Conservation (phyloP, 192 early-diverging fungal genomes). For the Backusella morwellensis region DNA sequence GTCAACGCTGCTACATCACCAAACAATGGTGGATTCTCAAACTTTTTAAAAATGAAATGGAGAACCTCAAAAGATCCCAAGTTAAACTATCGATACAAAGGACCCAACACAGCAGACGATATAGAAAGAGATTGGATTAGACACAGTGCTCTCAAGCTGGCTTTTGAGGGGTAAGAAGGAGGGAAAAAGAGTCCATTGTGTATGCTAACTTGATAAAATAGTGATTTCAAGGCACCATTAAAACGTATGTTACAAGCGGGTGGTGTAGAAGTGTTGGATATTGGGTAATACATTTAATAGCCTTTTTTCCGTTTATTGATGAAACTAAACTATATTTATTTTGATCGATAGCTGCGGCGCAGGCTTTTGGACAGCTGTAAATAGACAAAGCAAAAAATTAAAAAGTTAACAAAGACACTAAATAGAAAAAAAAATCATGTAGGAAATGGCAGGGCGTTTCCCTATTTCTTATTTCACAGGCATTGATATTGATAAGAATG, state of each 20-base stretch:
- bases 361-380: constrained; percentile 23
- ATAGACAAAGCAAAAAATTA: neutral
- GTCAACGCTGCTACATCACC: neutral
- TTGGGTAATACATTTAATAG: constrained; percentile 10
- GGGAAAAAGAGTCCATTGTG: neutral
- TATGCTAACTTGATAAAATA: neutral
- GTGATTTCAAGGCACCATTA: constrained; percentile 25
- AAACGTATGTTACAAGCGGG: constrained; percentile 13
- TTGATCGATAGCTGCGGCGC: constrained; percentile 14
- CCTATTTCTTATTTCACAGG: constrained; percentile 23
- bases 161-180: constrained; percentile 18
- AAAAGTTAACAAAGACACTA: neutral
- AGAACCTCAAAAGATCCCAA: constrained; percentile 4
- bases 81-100: neutral
- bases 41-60: constrained; percentile 14
- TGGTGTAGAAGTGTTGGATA: constrained; percentile 26
- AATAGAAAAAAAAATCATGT: neutral
- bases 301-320: neutral
- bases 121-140: constrained; percentile 22
- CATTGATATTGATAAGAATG: constrained; percentile 22
- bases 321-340: neutral
- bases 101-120: constrained; percentile 16
- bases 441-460: constrained; percentile 21
- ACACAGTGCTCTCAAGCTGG: constrained; percentile 22
- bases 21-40: constrained; percentile 8